phyloP scores from a whole-genome alignment of 2,329 filamentous ascomycete genomes.

The Chaetothyriales sp. region DNA sequence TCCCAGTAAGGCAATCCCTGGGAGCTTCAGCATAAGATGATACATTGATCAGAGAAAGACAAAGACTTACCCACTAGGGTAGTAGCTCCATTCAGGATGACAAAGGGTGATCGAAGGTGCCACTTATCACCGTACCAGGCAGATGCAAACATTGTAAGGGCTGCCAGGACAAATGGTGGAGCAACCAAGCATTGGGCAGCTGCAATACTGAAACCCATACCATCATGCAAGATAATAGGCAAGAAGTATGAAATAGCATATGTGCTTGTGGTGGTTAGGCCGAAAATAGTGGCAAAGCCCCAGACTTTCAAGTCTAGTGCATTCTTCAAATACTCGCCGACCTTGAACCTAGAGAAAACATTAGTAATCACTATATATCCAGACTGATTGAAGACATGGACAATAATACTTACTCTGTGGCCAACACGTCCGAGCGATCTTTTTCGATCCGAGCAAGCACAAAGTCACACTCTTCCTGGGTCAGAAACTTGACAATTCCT shows the following conservation, averaged over 20 bases:
- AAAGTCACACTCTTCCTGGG: conserved; percentile 15
- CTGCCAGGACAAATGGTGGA: conserved; percentile 50
- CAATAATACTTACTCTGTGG: conserved; percentile 23
- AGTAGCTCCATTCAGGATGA: conserved; percentile 44
- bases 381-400: conserved; percentile 19
- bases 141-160: conserved; percentile 52
- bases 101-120: conserved; percentile 53
- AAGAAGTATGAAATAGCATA: conserved; percentile 70
- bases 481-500: conserved; percentile 21
- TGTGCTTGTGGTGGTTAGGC: conserved; percentile 48
- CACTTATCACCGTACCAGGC: conserved; percentile 57
- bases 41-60: neutral
- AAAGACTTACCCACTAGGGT: conserved; percentile 7
- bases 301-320: conserved; percentile 40
- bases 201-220: conserved; percentile 50
- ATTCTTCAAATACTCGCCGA: conserved; percentile 33
- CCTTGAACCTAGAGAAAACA: conserved; percentile 28
- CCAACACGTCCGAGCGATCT: conserved; percentile 39
- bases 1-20: conserved; percentile 56
- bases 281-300: conserved; percentile 39
- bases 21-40: neutral
- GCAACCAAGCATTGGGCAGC: conserved; percentile 56
- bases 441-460: conserved; percentile 35
- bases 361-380: neutral
- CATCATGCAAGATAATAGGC: conserved; percentile 52